A percentile compares a stretch with the other conserved stretches of the same genome.
Evolutionary conservation across 139 green algal genomes (phyloP).

Genomic region (Coelastrella sp.): DNA sequence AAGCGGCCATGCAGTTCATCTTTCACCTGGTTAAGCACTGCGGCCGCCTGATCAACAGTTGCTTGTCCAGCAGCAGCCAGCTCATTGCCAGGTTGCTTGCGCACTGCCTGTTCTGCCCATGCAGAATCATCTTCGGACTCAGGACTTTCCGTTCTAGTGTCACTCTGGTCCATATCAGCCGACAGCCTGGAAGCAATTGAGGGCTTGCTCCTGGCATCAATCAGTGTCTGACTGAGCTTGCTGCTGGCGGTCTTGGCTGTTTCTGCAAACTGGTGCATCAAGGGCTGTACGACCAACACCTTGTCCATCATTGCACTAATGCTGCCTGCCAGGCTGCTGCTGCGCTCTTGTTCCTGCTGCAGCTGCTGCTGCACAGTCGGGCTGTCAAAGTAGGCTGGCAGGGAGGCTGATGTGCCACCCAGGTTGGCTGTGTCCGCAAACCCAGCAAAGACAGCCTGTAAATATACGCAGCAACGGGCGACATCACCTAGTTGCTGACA

Average conservation of each 20-base stretch:
- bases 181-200: not conserved
- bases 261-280: slow-evolving; percentile 29
- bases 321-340: slow-evolving; percentile 7
- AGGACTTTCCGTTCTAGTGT: not conserved
- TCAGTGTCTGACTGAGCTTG: slow-evolving; percentile 5
- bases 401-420: slow-evolving; percentile 7
- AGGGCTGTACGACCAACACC: slow-evolving; percentile 9
- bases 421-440: slow-evolving; percentile 39
- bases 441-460: slow-evolving; percentile 23
- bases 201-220: not conserved
- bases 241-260: slow-evolving; percentile 23
- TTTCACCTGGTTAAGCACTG: not conserved
- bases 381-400: slow-evolving; percentile 38
- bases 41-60: not conserved
- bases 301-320: slow-evolving; percentile 15
- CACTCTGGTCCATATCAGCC: not conserved
- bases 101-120: no score
- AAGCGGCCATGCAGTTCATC: not conserved
- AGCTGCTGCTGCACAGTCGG: slow-evolving; percentile 41
- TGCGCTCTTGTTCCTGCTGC: slow-evolving; percentile 10
- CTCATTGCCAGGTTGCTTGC: not conserved
- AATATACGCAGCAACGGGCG: not conserved
- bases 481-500: no score
- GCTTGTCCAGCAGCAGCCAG: not conserved
- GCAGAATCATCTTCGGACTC: not conserved